Evolutionary conservation across 2,329 filamentous ascomycete species (phyloP), one percentile per base, ranked within the genome.

Genomic region (Lachnellula subtilissima): DNA sequence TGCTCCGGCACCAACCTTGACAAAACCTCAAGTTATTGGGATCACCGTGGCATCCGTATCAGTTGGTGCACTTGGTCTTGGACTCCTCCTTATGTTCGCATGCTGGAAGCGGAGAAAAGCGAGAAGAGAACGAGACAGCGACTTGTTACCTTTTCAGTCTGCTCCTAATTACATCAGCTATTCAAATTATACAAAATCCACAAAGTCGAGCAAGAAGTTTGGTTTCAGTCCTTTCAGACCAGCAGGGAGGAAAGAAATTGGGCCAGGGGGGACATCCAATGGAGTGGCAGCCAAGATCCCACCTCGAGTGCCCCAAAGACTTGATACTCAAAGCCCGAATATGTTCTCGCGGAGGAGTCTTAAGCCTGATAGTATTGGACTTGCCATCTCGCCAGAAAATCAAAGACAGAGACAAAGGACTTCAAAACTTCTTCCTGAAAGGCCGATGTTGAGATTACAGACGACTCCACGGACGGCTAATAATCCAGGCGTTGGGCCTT

Each of bases 1-100:
- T n/a, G 35, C 46, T 28, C 28, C 42, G 3, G 57, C 52, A 17
- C 42, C 56, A 14, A 47, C 45, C 4, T 52, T 68, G 19, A 57
- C 63, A 1, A 61, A 63, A 9, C 43, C 59, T 23, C 79, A 84
- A 59, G 76, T 86, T 48, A 77, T 76, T 17, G 85, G 84, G 6
- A 83, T 88, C 56, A 73, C 78, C 1, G 73, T 84, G 4, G 85
- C 82, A 5, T 73, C 77, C 11, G 74, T 76, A 4, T 79, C 77
- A 4, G 77, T 76, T 1, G 71, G 78, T 3, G 68, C 76, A 4
- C 62, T 86, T 17, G 78, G 75, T 5, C 64, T 82, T 28, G 74
- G 73, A 4, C 65, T 80, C 12, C 75, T 83, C 14, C 54, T 72
- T 11, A 55, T 73, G 47, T 64, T 72, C 48, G 60, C 70, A 61